phyloP scores from a whole-genome alignment of 1,284 basidiomycete genomes.

The Xanthoconium separans region DNA sequence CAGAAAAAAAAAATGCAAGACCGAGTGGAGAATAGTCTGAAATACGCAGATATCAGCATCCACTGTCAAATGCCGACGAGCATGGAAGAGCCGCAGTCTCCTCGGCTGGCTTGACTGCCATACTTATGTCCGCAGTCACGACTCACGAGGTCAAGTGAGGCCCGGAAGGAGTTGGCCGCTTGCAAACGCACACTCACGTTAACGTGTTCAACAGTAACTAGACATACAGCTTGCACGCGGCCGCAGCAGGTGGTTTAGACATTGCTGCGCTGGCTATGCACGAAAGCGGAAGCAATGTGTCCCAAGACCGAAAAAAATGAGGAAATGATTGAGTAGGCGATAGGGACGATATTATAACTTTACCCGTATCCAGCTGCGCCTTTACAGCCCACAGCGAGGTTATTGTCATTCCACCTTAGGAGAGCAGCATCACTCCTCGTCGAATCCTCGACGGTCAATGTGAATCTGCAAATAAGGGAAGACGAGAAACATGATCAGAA shows the following conservation, averaged over 20 bases:
- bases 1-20: no score
- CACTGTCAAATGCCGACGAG: slow-evolving; percentile 5
- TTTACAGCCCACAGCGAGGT: no score
- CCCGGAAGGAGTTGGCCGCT: background rate
- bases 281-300: slow-evolving; percentile 7
- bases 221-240: slow-evolving; percentile 4
- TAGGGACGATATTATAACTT: background rate
- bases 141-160: background rate
- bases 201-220: background rate
- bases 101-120: background rate
- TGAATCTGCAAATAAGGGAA: no score
- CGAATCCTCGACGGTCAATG: no score
- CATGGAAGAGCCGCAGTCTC: slow-evolving; percentile 13
- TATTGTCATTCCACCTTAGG: no score
- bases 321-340: slow-evolving; percentile 5
- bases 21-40: no score
- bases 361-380: no score
- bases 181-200: background rate
- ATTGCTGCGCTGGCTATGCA: slow-evolving; percentile 7
- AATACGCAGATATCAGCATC: slow-evolving; percentile 12
- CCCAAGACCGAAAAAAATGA: slow-evolving; percentile 18
- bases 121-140: background rate
- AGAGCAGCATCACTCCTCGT: no score
- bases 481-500: no score
- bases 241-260: slow-evolving; percentile 11